Evolutionary conservation across 495 filamentous ascomycete species (phyloP).

Genomic region (Bacidia gigantensis): DNA sequence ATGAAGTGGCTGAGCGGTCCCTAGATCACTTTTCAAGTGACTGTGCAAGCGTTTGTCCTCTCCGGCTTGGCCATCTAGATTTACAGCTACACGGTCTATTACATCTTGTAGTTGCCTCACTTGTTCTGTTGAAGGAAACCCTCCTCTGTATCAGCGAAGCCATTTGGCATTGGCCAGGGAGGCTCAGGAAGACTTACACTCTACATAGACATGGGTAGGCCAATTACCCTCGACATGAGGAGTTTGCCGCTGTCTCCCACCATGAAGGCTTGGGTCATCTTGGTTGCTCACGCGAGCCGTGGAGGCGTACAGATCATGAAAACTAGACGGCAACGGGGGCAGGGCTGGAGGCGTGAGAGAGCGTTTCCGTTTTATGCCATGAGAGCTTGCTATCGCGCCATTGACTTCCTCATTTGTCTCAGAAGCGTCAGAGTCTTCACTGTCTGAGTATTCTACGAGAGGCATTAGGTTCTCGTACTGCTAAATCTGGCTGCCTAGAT

Average conservation of each 20-base stretch:
- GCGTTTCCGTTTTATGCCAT: conserved; percentile 24
- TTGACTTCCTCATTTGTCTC: conserved; percentile 6
- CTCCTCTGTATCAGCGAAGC: conserved; percentile 35
- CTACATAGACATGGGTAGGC: conserved; percentile 85
- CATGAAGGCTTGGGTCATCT: conserved; percentile 77
- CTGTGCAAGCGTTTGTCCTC: conserved; percentile 30
- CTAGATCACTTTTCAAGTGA: conserved; percentile 63
- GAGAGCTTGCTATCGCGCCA: not conserved
- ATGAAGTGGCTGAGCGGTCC: conserved; percentile 69
- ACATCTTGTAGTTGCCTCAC: conserved; percentile 38
- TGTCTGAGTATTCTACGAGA: conserved; percentile 51
- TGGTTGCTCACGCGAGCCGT: conserved; percentile 41
- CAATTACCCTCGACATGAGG: conserved; percentile 85
- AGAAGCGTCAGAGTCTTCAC: conserved; percentile 33
- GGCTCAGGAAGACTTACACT: conserved; percentile 65
- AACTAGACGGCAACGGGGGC: conserved; percentile 68
- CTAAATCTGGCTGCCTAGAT: not conserved
- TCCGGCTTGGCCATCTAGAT: conserved; percentile 3
- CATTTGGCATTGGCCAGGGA: too few species aligned
- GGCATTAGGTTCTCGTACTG: conserved; percentile 16
- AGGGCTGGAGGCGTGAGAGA: conserved; percentile 24
- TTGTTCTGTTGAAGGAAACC: conserved; percentile 52
- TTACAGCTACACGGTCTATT: conserved; percentile 28
- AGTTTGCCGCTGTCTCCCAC: conserved; percentile 62
- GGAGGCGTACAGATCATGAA: conserved; percentile 85